Percentiles rank a stretch among this genome's conserved stretches.
phyloP scores from a whole-genome alignment of 768 basidiomycete genomes.

The Cantharellus cinnabarinus region DNA sequence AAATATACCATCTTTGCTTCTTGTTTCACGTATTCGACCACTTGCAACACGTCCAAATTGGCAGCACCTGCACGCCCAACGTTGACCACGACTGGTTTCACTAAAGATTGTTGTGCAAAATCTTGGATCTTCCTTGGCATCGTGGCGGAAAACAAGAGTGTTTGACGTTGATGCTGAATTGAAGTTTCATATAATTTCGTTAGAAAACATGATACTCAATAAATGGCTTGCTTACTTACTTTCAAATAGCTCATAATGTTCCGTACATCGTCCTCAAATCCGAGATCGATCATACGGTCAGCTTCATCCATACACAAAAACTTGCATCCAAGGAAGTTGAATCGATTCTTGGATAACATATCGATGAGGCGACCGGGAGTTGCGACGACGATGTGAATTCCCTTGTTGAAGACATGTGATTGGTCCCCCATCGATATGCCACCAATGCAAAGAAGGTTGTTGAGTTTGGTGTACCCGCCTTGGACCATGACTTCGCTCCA shows the following conservation, averaged over 20 bases:
- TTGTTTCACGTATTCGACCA: slow-evolving; percentile 97
- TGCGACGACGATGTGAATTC: slow-evolving; percentile 88
- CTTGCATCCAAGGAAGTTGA: slow-evolving; percentile 87
- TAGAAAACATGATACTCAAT: background rate
- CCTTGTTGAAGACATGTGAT: slow-evolving; percentile 72
- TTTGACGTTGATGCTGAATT: slow-evolving; percentile 78
- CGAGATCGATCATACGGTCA: slow-evolving; percentile 96
- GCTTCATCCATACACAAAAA: slow-evolving; percentile 98
- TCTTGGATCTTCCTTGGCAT: slow-evolving; percentile 99
- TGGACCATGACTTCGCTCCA: slow-evolving; percentile 74
- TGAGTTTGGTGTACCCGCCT: slow-evolving; percentile 70
- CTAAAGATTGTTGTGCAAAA: slow-evolving; percentile 91
- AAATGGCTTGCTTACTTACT: slow-evolving; percentile 23
- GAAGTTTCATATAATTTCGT: background rate
- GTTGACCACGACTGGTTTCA: slow-evolving; percentile 85
- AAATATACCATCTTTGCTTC: slow-evolving; percentile 99
- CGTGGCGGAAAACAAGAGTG: slow-evolving; percentile 90
- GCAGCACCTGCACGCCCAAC: slow-evolving; percentile 97
- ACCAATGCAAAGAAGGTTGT: slow-evolving; percentile 84
- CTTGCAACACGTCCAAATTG: slow-evolving; percentile 86
- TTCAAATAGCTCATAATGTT: slow-evolving; percentile 99
- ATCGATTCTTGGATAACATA: slow-evolving; percentile 89
- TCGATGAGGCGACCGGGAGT: slow-evolving; percentile 94
- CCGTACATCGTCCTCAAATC: slow-evolving; percentile 95
- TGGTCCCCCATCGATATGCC: slow-evolving; percentile 99